A percentile compares a stretch with the other conserved stretches of the same genome.
Conservation (phyloP, 1,284 basidiomycete species). For the Garcileccinum viscosum region DNA sequence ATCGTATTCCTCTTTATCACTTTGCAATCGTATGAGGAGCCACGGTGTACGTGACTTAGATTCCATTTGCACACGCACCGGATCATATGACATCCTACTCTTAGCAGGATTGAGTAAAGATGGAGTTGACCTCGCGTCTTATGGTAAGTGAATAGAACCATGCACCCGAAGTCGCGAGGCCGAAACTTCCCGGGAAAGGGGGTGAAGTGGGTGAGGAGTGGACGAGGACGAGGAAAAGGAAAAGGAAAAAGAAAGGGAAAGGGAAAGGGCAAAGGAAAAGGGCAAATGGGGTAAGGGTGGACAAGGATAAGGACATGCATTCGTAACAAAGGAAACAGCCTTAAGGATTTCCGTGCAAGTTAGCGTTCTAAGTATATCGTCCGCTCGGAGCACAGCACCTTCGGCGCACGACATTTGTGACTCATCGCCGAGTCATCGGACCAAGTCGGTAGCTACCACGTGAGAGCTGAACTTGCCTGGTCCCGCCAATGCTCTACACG, state of each 20-base stretch:
- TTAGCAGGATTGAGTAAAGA: background rate
- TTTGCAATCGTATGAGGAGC: background rate
- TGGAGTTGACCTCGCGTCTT: background rate
- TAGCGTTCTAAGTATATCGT: background rate
- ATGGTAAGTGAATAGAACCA: background rate
- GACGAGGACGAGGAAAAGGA: background rate
- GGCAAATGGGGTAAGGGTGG: background rate
- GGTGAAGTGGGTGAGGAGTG: background rate
- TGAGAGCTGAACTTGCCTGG: background rate
- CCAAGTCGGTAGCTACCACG: no score
- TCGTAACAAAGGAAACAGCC: background rate
- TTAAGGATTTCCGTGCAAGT: no score
- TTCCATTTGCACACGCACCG: background rate
- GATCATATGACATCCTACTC: background rate
- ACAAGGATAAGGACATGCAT: background rate
- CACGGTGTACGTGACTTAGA: background rate
- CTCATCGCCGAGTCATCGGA: no score
- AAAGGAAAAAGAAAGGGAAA: no score
- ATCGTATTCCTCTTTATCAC: background rate
- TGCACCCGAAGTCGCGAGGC: background rate
- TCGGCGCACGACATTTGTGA: no score
- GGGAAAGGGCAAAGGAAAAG: background rate
- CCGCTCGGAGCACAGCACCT: background rate
- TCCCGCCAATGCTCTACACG: background rate
- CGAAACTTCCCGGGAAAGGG: background rate